Base-by-base conservation (phyloP, 1,284 basidiomycete genomes). In the Tremellales sp. region DNA sequence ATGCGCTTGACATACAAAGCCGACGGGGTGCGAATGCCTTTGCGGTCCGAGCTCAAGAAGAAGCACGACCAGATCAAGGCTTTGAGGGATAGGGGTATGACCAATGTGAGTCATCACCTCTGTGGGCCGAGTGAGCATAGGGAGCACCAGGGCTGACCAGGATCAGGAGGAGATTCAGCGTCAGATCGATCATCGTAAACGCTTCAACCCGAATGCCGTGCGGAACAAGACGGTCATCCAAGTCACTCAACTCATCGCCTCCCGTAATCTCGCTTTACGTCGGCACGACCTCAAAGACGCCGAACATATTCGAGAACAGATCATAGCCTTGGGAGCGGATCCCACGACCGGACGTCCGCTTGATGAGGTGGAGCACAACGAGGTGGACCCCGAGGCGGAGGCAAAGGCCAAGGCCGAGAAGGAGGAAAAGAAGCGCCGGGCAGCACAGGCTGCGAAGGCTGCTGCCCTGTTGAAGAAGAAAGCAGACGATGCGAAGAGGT, bases 281-380 rank as follows among this genome's bases (percentile, higher is more conserved):
- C 83, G 87, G 25, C 81, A 83, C 48, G 88, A 91, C 65, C 75
- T 67, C 37, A 68, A 58, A 1, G 84, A 88, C 60, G 80, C 83
- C 1, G 73, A 75, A 0, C 72, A 76, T 48, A 78, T 89, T 27
- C 84, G 86, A 22, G 73, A 63, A 8, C 78, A 86, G 67, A 77
- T 90, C 15, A 79, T 78, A n/a, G 78, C 77, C 35, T 74, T 84
- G 3, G 75, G 73, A n/a, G 64, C 62, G 7, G 70, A 76, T 41
- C 70, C 68, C 6, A 42, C 46, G 8, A 51, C 74, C 39, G 53
- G 65, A 43, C 49, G 65, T 59, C 45, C 68, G 4, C 43, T 63
- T 1, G 51, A 96, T 52, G 94, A 93, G 68, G 89, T 92, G 72
- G 82, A 89, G 45, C 94, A 97, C 88, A 36, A 82, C 80, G 58